These are phyloP conservation scores for Gossypium schwendimanii DNA, from an alignment of 441 rosid genomes.

Conservation along the genomic window DNA sequence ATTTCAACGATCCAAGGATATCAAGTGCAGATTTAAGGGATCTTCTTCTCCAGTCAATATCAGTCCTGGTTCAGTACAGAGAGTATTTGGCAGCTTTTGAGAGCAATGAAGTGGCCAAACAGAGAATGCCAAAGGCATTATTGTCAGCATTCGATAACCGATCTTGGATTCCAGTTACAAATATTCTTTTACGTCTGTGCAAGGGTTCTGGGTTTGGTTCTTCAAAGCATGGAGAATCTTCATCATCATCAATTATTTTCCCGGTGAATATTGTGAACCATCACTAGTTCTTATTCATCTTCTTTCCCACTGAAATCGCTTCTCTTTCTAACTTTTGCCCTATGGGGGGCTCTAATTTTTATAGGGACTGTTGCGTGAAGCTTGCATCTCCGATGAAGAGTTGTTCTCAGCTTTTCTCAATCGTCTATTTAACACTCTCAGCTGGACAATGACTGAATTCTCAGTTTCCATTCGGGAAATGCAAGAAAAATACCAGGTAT, in stretches of 20 bases:
- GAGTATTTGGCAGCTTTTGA: constrained; percentile 84
- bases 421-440: constrained; percentile 86
- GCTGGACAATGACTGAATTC: constrained; percentile 98
- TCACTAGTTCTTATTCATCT: not conserved
- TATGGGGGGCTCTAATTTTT: constrained; percentile 15
- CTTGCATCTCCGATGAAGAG: constrained; percentile 58
- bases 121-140: constrained; percentile 68
- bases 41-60: constrained; percentile 93
- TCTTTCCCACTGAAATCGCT: not conserved
- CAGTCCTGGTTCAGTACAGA: constrained; percentile 84
- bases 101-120: constrained; percentile 77
- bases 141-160: constrained; percentile 91
- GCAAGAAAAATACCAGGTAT: constrained; percentile 93
- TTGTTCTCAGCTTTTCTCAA: constrained; percentile 85
- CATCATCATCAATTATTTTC: constrained; percentile 71
- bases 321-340: not conserved
- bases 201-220: constrained; percentile 80
- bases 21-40: constrained; percentile 84
- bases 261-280: constrained; percentile 44
- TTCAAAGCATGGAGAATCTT: constrained; percentile 83
- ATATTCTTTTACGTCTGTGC: constrained; percentile 80
- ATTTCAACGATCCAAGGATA: constrained; percentile 90
- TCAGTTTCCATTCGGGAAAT: constrained; percentile 90
- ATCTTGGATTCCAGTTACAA: constrained; percentile 92
- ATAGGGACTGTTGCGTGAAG: constrained; percentile 75